Percentiles rank a stretch among this genome's conserved stretches.
These are phyloP conservation scores for Podaxis pistillaris DNA, from an alignment of 768 basidiomycete species.

Conservation along the genomic window DNA sequence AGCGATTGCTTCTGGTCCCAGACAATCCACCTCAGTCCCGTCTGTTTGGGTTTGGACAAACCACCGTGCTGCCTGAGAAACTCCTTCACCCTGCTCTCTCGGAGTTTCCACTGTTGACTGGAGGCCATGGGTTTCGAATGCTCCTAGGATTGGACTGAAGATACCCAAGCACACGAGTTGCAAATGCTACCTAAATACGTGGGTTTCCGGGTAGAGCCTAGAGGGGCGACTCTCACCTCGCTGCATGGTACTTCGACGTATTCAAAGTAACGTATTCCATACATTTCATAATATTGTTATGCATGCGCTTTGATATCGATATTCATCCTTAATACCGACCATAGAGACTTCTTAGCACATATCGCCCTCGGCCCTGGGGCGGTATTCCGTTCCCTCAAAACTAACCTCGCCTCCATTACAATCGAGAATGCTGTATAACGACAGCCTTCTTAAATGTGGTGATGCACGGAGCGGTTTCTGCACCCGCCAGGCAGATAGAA, in stretches of 20 bases:
- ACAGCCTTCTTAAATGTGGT: not conserved
- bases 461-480: too few relatives aligned
- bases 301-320: constrained; percentile 44
- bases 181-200: constrained; percentile 78
- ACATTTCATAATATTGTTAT: constrained; percentile 74
- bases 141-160: constrained; percentile 78
- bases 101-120: constrained; percentile 70
- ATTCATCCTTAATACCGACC: constrained; percentile 63
- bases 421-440: not conserved
- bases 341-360: constrained; percentile 61
- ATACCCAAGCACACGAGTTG: constrained; percentile 88
- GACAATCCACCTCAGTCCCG: constrained; percentile 84
- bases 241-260: constrained; percentile 31
- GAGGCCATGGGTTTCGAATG: constrained; percentile 84
- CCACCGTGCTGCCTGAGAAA: constrained; percentile 65
- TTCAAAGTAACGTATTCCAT: constrained; percentile 74
- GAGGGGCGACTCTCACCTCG: not conserved
- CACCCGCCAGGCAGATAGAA: too few relatives aligned
- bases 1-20: constrained; percentile 68
- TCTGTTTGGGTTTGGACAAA: constrained; percentile 59
- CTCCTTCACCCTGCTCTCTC: constrained; percentile 47
- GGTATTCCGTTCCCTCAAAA: constrained; percentile 1
- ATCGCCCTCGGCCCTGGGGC: constrained; percentile 18
- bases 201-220: constrained; percentile 89
- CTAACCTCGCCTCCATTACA: not conserved